Evolutionary conservation across 768 basidiomycete genomes (phyloP).

Genomic region (Suillus luteus): DNA sequence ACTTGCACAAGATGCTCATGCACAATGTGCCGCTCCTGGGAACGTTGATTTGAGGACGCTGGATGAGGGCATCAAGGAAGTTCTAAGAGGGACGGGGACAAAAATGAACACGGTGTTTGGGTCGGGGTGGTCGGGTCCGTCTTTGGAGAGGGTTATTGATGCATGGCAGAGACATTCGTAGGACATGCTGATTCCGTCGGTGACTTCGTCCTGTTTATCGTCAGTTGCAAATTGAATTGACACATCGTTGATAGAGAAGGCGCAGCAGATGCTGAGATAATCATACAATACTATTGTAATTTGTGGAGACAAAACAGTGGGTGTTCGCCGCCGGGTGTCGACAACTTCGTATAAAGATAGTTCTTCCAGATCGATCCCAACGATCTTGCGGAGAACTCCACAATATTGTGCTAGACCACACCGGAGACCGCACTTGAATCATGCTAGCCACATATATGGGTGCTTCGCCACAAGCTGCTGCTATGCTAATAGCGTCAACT

Average conservation of each 20-base stretch:
- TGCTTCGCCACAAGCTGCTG: too few species aligned
- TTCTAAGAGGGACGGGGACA: constrained; percentile 81
- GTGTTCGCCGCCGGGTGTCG: not conserved
- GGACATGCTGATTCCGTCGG: not conserved
- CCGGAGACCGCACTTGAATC: not conserved
- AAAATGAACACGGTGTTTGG: constrained; percentile 74
- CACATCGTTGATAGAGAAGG: not conserved
- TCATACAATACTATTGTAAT: not conserved
- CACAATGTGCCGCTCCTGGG: constrained; percentile 61
- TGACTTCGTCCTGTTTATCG: not conserved
- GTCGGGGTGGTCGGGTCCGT: constrained; percentile 72
- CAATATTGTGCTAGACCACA: not conserved
- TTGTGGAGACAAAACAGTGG: not conserved
- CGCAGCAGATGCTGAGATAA: not conserved
- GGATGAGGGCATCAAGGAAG: constrained; percentile 74
- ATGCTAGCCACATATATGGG: too few species aligned
- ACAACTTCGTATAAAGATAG: not conserved
- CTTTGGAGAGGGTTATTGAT: constrained; percentile 64
- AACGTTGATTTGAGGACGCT: constrained; percentile 39
- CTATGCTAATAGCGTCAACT: too few species aligned
- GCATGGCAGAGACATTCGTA: constrained; percentile 46
- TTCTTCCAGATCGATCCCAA: not conserved
- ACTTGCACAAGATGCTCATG: constrained; percentile 63
- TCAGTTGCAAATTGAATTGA: not conserved
- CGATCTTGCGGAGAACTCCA: not conserved